Percentiles rank a stretch among this genome's conserved stretches.
Evolutionary conservation across 257 asterid genomes (phyloP).

Genomic region (Jacaranda copaia): DNA sequence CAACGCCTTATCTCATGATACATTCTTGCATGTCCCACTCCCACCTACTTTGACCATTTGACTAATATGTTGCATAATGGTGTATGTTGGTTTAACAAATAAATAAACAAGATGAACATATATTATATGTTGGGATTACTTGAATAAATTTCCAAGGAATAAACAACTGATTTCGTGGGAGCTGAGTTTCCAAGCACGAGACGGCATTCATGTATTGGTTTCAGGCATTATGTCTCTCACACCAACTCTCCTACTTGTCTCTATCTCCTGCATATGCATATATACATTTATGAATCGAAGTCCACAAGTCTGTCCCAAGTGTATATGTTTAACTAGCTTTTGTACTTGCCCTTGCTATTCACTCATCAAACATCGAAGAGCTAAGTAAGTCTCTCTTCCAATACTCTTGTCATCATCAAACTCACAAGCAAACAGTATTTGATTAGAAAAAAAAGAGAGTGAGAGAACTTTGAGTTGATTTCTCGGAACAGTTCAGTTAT

Average conservation of each 20-base stretch:
- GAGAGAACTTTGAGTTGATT: background rate
- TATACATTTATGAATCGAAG: conserved; percentile 23
- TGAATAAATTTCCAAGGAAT: conserved; percentile 31
- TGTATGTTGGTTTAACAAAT: too few species aligned
- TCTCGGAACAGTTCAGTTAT: background rate
- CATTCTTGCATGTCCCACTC: too few species aligned
- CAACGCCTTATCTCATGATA: too few species aligned
- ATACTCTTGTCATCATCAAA: background rate
- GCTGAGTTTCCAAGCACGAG: conserved; percentile 57
- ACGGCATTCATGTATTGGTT: conserved; percentile 41
- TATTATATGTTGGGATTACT: background rate
- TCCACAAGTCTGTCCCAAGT: background rate
- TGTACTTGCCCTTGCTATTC: too few species aligned
- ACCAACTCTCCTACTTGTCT: conserved; percentile 28
- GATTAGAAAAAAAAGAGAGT: too few species aligned
- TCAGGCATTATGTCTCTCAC: conserved; percentile 50
- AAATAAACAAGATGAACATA: too few species aligned
- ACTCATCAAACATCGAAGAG: too few species aligned
- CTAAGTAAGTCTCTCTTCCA: background rate
- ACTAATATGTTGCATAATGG: too few species aligned
- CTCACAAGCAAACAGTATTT: background rate
- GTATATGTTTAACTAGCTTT: too few species aligned
- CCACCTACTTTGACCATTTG: too few species aligned
- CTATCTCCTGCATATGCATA: conserved; percentile 25
- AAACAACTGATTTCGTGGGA: conserved; percentile 47